Evolutionary conservation across 2,329 filamentous ascomycete species (phyloP), one percentile per base, ranked within the genome.

Genomic region (Ophiostoma sp.): DNA sequence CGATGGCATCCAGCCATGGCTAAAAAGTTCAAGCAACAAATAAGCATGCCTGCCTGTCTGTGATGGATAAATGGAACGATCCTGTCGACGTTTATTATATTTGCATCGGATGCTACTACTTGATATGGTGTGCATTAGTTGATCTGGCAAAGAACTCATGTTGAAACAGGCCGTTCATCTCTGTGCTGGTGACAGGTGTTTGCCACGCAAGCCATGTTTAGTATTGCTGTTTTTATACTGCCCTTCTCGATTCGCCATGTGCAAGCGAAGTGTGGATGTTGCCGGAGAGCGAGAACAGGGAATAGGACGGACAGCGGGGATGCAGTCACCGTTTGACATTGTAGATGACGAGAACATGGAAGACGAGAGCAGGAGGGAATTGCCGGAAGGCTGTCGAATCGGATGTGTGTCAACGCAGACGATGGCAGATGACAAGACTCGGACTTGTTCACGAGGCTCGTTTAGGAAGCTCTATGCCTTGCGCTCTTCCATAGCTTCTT

Each of bases 391-490:
- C n/a, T 55, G 18, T 55, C 49, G 49, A 36, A 27, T 55, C 7
- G 49, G 27, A 60, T 36, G 27, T 40, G 27, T 60, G 55, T 38
- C 27, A 8, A 60, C 27, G 55, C 11, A 14, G 27, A 60, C 18
- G 3, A 14, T 55, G 47, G 52, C n/a, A 60, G 27, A 11, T n/a
- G 14, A 16, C 9, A 38, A 14, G 55, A 36, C 42, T 27, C 0
- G 3, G 6, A 36, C 18, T 18, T 55, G 27, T 18, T 9, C n/a
- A 60, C 55, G 55, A 60, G 55, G 55, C 55, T 60, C 27, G 8
- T 60, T 60, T 60, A 60, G 55, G 55, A 60, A 60, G 55, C 55
- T 60, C 27, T 27, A 55, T 27, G 18, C n/a, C 49, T 36, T 38
- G 55, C 27, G 27, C 27, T 60, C 9, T 5, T 14, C 27, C 6